A percentile compares a stretch with the other conserved stretches of the same genome.
phyloP scores from a whole-genome alignment of 1,284 basidiomycete genomes.

The Rhodotorula sp. region DNA sequence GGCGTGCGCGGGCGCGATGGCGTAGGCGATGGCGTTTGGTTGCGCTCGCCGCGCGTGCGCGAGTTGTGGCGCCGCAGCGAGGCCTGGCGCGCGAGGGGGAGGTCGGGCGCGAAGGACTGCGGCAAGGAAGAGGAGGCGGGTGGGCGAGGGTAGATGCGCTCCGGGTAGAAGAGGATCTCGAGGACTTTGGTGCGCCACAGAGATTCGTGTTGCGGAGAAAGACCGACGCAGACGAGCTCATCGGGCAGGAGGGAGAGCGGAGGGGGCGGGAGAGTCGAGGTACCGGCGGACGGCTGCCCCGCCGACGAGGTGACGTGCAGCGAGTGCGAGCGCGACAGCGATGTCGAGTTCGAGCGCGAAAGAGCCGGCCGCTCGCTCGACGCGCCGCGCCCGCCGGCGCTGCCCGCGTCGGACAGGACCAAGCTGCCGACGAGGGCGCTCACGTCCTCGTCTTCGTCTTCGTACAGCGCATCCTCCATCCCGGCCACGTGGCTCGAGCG shows the following conservation, averaged over 20 bases:
- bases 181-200: conserved; percentile 38
- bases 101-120: neutral
- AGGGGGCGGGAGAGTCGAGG: conserved; percentile 8
- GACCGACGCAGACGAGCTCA: conserved; percentile 44
- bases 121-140: neutral
- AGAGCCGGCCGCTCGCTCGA: neutral
- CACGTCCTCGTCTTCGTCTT: neutral
- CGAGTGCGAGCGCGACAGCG: neutral
- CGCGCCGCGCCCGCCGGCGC: neutral
- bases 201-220: conserved; percentile 19
- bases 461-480: neutral
- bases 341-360: neutral
- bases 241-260: conserved; percentile 42
- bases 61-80: neutral
- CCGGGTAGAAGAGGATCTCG: conserved; percentile 39
- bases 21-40: too few relatives aligned
- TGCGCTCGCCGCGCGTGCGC: neutral
- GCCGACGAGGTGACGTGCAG: conserved; percentile 7
- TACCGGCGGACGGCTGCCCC: neutral
- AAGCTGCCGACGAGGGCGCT: conserved; percentile 2
- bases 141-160: conserved; percentile 32
- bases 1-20: too few relatives aligned
- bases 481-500: neutral
- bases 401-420: conserved; percentile 1
- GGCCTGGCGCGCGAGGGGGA: neutral